Conservation (phyloP, 345 rosid genomes). For the Camelina sativa region DNA sequence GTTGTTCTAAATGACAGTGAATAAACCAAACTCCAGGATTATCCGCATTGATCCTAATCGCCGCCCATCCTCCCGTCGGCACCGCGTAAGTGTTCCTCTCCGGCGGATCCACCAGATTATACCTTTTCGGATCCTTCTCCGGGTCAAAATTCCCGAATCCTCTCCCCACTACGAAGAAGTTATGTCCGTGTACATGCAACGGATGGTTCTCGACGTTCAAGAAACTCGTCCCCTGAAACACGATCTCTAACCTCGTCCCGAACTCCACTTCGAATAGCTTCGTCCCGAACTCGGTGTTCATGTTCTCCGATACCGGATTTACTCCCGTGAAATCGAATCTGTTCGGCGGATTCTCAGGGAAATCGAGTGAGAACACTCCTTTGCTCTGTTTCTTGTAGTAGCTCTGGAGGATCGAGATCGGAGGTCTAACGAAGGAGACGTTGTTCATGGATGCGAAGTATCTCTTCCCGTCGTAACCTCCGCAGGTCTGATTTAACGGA, state of each 20-base stretch:
- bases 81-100: conserved; percentile 64
- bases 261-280: conserved; percentile 49
- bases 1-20: conserved; percentile 73
- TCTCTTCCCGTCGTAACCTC: conserved; percentile 51
- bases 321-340: conserved; percentile 58
- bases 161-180: conserved; percentile 64
- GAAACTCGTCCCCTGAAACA: conserved; percentile 68
- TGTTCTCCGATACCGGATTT: conserved; percentile 43
- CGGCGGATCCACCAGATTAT: conserved; percentile 73
- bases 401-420: conserved; percentile 49
- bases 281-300: conserved; percentile 53
- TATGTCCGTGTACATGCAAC: conserved; percentile 76
- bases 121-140: conserved; percentile 47
- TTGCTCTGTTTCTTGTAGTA: conserved; percentile 49
- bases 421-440: conserved; percentile 57
- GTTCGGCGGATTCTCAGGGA: conserved; percentile 56
- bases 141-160: conserved; percentile 70
- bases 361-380: conserved; percentile 46
- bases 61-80: conserved; percentile 81
- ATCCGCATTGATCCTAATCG: conserved; percentile 60
- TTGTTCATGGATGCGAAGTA: conserved; percentile 67
- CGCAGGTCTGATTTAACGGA: conserved; percentile 46
- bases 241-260: conserved; percentile 62
- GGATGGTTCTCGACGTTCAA: conserved; percentile 63
- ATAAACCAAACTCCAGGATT: conserved; percentile 88